phyloP scores from a whole-genome alignment of 2,329 filamentous ascomycete genomes.

The Neonectria ditissima region DNA sequence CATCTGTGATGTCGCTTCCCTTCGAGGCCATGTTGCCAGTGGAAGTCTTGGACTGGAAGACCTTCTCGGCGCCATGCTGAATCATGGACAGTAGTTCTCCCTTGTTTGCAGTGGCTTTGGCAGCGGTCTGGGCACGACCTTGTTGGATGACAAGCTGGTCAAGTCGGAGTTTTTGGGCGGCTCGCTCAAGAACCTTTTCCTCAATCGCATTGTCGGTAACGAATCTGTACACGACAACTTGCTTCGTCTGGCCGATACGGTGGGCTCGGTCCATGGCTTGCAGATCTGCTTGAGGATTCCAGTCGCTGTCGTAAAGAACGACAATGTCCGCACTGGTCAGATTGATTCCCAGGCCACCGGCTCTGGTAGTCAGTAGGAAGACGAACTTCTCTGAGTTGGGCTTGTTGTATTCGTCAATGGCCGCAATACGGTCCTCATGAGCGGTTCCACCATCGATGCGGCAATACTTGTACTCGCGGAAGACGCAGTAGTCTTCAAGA shows the following conservation, averaged over 20 bases:
- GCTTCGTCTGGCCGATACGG: slow-evolving; percentile 98
- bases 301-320: slow-evolving; percentile 96
- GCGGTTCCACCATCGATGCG: slow-evolving; percentile 97
- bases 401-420: slow-evolving; percentile 99
- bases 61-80: slow-evolving; percentile 95
- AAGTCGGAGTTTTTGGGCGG: slow-evolving; percentile 94
- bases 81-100: slow-evolving; percentile 98
- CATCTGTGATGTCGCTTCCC: slow-evolving; percentile 77
- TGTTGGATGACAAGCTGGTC: slow-evolving; percentile 99
- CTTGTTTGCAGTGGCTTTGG: slow-evolving; percentile 93
- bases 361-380: slow-evolving; percentile 94
- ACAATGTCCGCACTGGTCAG: slow-evolving; percentile 96
- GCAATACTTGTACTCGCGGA: slow-evolving; percentile 94
- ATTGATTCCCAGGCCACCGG: slow-evolving; percentile 96
- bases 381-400: slow-evolving; percentile 95
- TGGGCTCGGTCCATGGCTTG: slow-evolving; percentile 99
- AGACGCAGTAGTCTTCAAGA: slow-evolving; percentile 97
- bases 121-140: slow-evolving; percentile 89
- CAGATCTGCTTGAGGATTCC: slow-evolving; percentile 98
- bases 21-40: slow-evolving; percentile 70
- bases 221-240: slow-evolving; percentile 95
- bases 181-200: slow-evolving; percentile 96
- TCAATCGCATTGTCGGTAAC: slow-evolving; percentile 98
- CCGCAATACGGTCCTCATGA: slow-evolving; percentile 96
- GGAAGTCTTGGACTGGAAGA: slow-evolving; percentile 82